Evolutionary conservation across 805 yeast genomes (phyloP), one percentile per base, ranked within the genome.

Genomic region (Wickerhamiella brachini): DNA sequence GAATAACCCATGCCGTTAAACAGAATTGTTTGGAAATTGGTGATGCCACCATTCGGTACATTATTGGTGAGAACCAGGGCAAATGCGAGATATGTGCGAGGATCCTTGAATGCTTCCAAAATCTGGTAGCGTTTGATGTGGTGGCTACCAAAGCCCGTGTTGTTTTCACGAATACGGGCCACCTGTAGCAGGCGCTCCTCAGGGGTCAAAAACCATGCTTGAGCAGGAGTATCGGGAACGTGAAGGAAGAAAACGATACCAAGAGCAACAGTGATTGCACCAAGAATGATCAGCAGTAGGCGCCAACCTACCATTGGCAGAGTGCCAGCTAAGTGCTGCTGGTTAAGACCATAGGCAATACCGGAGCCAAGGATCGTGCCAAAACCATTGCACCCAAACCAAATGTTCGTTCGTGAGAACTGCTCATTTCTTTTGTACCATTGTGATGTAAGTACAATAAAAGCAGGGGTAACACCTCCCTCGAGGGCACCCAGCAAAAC

Each of bases 1-100:
- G 44, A 46, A 45, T 38, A 56, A 24, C 64, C 62, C 44, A 69
- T 54, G 62, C 71, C 66, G 65, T 39, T 58, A 48, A 75, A 59
- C 26, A 76, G 61, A 50, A 77, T 73, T 34, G 71, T 63, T 44
- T 73, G 69, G 58, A 74, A 76, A 62, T 71, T 71, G 22, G 76
- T 69, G 53, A 73, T 62, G 48, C 81, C 82, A 55, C 81, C 81
- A 56, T 78, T 75, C 68, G 73, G 79, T 56, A 71, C 65, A 61
- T 71, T 69, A 45, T 64, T 66, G 42, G 70, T 59, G 20, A 69
- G 62, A 47, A 65, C 72, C 49, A 69, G 66, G 3, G 67, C 55
- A 51, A 77, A 68, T 53, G 69, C 66, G 18, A 78, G 51, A 73
- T 77, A 78, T 13, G 78, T 69, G 56, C 74, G 71, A 46, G 67